These are phyloP conservation scores for Acanthamoeba castellanii DNA, from an alignment of 208 protist genomes.

Conservation along the genomic window DNA sequence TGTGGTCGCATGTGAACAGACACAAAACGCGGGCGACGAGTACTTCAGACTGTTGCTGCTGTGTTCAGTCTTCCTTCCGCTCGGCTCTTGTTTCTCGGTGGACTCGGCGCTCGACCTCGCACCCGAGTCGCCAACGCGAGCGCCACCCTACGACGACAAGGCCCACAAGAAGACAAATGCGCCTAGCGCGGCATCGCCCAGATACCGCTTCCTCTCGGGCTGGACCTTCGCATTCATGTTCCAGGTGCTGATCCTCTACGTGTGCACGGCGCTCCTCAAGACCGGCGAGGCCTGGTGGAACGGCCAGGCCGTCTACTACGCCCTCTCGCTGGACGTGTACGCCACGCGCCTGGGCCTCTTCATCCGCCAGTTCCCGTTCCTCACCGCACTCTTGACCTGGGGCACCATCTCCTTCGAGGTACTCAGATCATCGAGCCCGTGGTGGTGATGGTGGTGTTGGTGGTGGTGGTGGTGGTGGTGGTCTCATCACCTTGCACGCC, in stretches of 20 bases:
- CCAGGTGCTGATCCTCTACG: neutral
- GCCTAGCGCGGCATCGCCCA: too few species aligned
- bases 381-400: neutral
- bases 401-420: conserved; percentile 32
- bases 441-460: too few species aligned
- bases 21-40: neutral
- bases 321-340: neutral
- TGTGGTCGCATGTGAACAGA: neutral
- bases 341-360: neutral
- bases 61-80: conserved; percentile 11
- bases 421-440: too few species aligned
- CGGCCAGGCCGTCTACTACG: conserved; percentile 25
- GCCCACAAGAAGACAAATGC: neutral
- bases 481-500: neutral
- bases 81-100: neutral
- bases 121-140: neutral
- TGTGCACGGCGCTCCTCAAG: neutral
- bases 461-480: too few species aligned
- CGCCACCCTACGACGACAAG: neutral
- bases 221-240: neutral
- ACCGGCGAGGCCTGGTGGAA: conserved; percentile 19
- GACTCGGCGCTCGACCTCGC: neutral
- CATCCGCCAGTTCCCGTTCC: neutral
- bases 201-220: neutral
- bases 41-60: conserved; percentile 25